A percentile compares a stretch with the other conserved stretches of the same genome.
Conservation (phyloP, 345 rosid species). For the Salix arbutifolia region DNA sequence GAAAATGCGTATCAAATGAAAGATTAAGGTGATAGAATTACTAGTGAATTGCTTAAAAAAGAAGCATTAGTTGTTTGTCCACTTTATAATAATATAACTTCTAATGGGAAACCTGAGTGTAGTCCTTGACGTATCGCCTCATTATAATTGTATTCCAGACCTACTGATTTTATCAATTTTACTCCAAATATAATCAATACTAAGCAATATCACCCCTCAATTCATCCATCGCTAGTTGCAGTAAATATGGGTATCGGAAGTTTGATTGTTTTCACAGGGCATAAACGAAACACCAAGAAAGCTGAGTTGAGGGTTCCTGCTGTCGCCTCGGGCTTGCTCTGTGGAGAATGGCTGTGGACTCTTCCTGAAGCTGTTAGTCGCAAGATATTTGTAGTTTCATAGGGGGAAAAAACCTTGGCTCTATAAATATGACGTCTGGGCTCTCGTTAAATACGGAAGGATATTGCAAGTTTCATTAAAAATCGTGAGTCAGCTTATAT, state of each 20-base stretch:
- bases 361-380: conserved; percentile 79
- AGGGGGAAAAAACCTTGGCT: background rate
- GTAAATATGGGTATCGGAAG: conserved; percentile 86
- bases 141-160: background rate
- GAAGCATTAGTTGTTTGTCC: no score
- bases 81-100: no score
- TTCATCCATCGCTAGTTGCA: conserved; percentile 24
- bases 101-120: background rate
- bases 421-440: no score
- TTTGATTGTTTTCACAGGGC: conserved; percentile 55
- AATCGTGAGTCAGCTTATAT: no score
- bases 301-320: conserved; percentile 84
- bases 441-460: background rate
- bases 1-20: no score
- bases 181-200: background rate
- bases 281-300: conserved; percentile 50
- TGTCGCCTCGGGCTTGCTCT: conserved; percentile 79
- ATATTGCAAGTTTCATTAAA: background rate
- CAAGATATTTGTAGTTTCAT: conserved; percentile 65
- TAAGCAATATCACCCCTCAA: background rate
- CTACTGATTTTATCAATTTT: background rate
- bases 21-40: no score
- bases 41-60: no score
- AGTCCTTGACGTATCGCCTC: background rate
- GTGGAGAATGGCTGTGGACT: conserved; percentile 93